phyloP scores from a whole-genome alignment of 1,284 basidiomycete genomes.

The Cerioporus squamosus region DNA sequence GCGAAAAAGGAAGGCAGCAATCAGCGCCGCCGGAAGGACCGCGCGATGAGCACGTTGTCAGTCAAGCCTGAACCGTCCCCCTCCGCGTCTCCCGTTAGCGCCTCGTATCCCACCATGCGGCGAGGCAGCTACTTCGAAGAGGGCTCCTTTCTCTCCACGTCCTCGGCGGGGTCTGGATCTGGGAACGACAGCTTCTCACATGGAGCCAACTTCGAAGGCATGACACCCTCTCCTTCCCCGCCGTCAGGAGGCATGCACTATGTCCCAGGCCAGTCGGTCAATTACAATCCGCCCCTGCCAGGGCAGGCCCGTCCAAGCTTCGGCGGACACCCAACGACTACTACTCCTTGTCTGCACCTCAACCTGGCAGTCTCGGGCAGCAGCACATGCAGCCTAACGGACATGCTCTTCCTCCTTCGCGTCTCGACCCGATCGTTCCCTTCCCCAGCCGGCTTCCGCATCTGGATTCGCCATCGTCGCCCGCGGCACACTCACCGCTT shows the following conservation, averaged over 20 bases:
- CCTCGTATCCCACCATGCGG: slow-evolving; percentile 39
- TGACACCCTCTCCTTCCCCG: slow-evolving; percentile 61
- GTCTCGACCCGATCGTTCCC: slow-evolving; percentile 39
- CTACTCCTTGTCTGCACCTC: slow-evolving; percentile 27
- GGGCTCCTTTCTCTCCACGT: slow-evolving; percentile 50
- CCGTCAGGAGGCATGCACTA: slow-evolving; percentile 55
- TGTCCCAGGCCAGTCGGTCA: slow-evolving; percentile 42
- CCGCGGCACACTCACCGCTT: slow-evolving; percentile 40
- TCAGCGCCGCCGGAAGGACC: slow-evolving; percentile 50
- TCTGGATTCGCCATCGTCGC: slow-evolving; percentile 44
- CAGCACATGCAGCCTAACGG: slow-evolving; percentile 24
- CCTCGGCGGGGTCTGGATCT: slow-evolving; percentile 53
- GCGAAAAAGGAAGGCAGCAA: slow-evolving; percentile 78
- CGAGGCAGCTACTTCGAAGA: slow-evolving; percentile 52
- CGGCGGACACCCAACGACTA: slow-evolving; percentile 18
- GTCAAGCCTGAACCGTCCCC: slow-evolving; percentile 39
- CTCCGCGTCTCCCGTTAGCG: slow-evolving; percentile 44
- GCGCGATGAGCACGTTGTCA: slow-evolving; percentile 40
- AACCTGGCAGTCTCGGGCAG: slow-evolving; percentile 14
- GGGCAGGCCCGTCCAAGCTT: slow-evolving; percentile 27
- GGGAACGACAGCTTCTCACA: slow-evolving; percentile 61
- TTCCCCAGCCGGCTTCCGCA: slow-evolving; percentile 43
- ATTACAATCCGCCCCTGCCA: slow-evolving; percentile 25
- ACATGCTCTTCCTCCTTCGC: slow-evolving; percentile 25
- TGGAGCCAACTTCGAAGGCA: slow-evolving; percentile 40